Evolutionary conservation across 257 asterid species (phyloP).

Genomic region (Solanum appendiculatum): DNA sequence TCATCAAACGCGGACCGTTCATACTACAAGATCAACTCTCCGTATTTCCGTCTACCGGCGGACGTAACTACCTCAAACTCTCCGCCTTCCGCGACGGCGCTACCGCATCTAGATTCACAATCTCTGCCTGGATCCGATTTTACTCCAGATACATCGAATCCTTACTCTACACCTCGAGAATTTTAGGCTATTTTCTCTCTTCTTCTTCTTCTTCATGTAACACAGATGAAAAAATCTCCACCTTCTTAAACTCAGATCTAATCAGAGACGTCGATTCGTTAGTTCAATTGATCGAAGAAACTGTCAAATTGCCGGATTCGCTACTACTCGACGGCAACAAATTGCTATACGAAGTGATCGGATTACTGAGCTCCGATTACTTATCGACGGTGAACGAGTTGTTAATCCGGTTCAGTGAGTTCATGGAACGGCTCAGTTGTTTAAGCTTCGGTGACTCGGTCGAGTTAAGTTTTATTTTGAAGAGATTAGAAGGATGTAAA

Average conservation of each 20-base stretch:
- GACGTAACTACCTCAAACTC: constrained; percentile 60
- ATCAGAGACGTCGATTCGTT: constrained; percentile 50
- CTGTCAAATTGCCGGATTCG: constrained; percentile 43
- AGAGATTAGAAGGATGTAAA: constrained; percentile 43
- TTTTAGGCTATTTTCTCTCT: constrained; percentile 45
- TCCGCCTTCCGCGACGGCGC: constrained; percentile 65
- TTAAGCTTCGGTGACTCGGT: constrained; percentile 62
- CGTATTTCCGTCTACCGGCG: constrained; percentile 56
- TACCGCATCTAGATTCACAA: constrained; percentile 37
- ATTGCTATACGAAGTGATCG: constrained; percentile 31
- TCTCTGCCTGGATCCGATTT: constrained; percentile 77
- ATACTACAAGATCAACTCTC: constrained; percentile 86
- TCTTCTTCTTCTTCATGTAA: constrained; percentile 18
- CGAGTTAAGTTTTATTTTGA: constrained; percentile 42
- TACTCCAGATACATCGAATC: constrained; percentile 65
- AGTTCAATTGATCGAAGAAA: constrained; percentile 31
- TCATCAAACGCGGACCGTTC: constrained; percentile 73
- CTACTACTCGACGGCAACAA: constrained; percentile 24
- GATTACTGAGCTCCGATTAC: constrained; percentile 34
- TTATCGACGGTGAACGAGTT: constrained; percentile 41
- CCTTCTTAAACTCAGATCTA: constrained; percentile 35
- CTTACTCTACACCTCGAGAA: constrained; percentile 39
- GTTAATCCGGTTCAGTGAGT: constrained; percentile 42
- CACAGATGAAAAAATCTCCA: constrained; percentile 30
- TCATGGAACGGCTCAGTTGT: constrained; percentile 32